phyloP scores from a whole-genome alignment of 108 stramenopile species.

The Nitzschia sp. region DNA sequence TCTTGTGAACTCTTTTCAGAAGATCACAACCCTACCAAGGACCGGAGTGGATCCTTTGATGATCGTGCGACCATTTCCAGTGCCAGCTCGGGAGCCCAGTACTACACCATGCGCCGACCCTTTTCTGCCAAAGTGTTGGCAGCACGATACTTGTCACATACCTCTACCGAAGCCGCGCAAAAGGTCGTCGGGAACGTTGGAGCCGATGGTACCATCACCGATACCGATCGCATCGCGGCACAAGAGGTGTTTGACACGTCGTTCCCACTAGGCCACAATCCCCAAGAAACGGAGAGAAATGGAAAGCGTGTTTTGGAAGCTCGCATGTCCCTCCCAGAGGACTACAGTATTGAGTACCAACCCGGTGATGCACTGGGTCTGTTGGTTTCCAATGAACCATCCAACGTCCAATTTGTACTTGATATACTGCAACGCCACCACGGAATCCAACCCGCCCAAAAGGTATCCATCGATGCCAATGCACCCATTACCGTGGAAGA shows the following conservation, averaged over 20 bases:
- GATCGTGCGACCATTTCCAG: constrained; percentile 62
- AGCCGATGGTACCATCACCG: constrained; percentile 12
- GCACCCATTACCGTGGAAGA: constrained; percentile 59
- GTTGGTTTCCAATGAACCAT: constrained; percentile 62
- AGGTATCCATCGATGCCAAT: constrained; percentile 57
- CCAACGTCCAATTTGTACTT: constrained; percentile 54
- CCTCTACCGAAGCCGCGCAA: constrained; percentile 53
- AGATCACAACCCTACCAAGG: constrained; percentile 22
- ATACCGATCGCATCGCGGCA: constrained; percentile 29
- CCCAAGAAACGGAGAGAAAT: constrained; percentile 46
- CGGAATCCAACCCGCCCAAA: constrained; percentile 56
- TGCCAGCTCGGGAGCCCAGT: constrained; percentile 32
- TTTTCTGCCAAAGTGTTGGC: constrained; percentile 55
- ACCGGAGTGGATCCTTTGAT: constrained; percentile 23
- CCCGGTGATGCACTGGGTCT: constrained; percentile 92
- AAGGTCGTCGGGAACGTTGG: constrained; percentile 18
- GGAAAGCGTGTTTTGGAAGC: constrained; percentile 87
- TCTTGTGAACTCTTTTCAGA: constrained; percentile 62
- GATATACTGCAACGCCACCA: constrained; percentile 55
- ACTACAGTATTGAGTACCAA: constrained; percentile 77
- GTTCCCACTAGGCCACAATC: constrained; percentile 43
- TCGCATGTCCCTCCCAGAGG: constrained; percentile 71
- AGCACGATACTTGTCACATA: constrained; percentile 80
- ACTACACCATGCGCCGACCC: constrained; percentile 59
- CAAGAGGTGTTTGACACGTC: constrained; percentile 44